phyloP scores from a whole-genome alignment of 345 rosid genomes.

The Gossypium stocksii region DNA sequence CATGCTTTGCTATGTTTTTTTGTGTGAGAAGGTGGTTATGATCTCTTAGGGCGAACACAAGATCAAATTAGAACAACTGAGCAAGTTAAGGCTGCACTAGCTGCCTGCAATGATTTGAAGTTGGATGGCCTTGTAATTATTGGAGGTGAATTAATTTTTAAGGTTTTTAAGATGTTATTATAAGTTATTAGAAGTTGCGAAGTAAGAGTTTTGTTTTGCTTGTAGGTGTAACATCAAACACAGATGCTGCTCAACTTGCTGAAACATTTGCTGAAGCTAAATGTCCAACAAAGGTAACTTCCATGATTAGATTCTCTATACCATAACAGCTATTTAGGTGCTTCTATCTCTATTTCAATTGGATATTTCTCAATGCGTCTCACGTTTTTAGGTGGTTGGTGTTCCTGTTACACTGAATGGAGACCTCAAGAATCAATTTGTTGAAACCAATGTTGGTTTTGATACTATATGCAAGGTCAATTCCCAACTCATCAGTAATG shows the following conservation, averaged over 20 bases:
- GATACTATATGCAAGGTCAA: conserved; percentile 98
- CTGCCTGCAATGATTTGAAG: conserved; percentile 77
- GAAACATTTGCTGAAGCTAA: conserved; percentile 87
- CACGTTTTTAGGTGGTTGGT: conserved; percentile 70
- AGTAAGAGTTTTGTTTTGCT: conserved; percentile 18
- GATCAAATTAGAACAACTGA: conserved; percentile 97
- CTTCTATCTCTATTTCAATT: conserved; percentile 11
- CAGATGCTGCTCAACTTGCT: conserved; percentile 99
- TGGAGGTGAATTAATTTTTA: conserved; percentile 57
- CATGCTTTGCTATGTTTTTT: conserved; percentile 9
- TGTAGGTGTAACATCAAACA: conserved; percentile 89
- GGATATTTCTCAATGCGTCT: neutral
- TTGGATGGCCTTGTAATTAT: conserved; percentile 93
- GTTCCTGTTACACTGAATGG: conserved; percentile 97
- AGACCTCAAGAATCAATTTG: conserved; percentile 95
- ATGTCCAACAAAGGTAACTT: conserved; percentile 77
- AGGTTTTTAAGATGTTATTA: neutral
- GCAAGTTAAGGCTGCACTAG: conserved; percentile 84
- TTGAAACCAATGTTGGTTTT: conserved; percentile 94
- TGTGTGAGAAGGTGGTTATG: conserved; percentile 74
- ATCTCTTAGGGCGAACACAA: conserved; percentile 89
- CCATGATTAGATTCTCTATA: neutral
- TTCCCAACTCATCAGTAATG: conserved; percentile 97
- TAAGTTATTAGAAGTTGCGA: conserved; percentile 9
- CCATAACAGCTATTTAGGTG: neutral